phyloP scores from a whole-genome alignment of 169 alveolate species.

The Eimeria tenella region DNA sequence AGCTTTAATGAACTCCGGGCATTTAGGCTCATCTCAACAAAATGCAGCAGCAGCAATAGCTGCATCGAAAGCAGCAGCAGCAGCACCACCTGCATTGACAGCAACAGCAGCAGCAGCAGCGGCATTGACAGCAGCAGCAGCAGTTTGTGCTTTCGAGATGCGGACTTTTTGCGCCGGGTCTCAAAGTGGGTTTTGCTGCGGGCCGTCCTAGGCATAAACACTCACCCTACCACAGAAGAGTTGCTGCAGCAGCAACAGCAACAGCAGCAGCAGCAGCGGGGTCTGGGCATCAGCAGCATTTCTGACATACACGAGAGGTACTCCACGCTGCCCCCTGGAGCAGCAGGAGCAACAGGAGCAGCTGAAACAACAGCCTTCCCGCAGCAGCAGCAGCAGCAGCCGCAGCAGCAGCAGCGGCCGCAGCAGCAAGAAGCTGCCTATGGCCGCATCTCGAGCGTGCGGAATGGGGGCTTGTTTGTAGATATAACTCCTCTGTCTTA shows the following conservation, averaged over 20 bases:
- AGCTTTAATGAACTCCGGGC: not conserved
- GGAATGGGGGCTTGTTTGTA: slow-evolving; percentile 83
- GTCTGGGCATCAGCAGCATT: not conserved
- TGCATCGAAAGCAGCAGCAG: not conserved
- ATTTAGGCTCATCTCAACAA: not conserved
- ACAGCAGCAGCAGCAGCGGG: not conserved
- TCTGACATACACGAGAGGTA: not conserved
- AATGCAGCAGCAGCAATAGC: not conserved
- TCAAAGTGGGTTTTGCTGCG: slow-evolving; percentile 10
- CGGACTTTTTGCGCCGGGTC: slow-evolving; percentile 26
- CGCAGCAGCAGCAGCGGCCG: not conserved
- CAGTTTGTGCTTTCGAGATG: not conserved
- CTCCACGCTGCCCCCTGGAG: not conserved
- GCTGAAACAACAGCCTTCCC: not conserved
- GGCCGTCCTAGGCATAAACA: not conserved
- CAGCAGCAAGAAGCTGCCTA: slow-evolving; percentile 14
- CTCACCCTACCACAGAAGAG: slow-evolving; percentile 11
- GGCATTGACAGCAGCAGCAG: slow-evolving; percentile 5
- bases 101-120: slow-evolving; percentile 27
- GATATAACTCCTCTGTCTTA: slow-evolving; percentile 71
- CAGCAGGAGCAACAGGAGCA: not conserved
- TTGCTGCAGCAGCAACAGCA: slow-evolving; percentile 17
- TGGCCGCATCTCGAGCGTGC: slow-evolving; percentile 80
- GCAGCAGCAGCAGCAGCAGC: too few species aligned
- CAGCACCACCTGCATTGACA: not conserved